Conservation (phyloP, 1,284 basidiomycete genomes). For the Coriolopsis trogii region DNA sequence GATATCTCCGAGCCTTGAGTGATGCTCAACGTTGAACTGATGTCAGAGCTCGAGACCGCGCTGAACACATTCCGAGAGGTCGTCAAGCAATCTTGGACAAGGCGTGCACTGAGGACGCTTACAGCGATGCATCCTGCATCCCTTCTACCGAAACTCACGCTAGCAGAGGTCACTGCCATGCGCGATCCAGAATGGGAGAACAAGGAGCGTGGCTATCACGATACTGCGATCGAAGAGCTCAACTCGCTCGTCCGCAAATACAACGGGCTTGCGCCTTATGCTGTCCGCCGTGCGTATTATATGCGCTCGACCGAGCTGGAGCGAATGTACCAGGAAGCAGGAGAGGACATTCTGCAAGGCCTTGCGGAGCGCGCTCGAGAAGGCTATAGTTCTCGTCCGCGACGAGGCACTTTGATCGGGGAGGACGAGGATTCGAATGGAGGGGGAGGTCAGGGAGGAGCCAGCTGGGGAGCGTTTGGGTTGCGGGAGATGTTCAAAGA, state of each 20-base stretch:
- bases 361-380: slow-evolving; percentile 36
- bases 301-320: slow-evolving; percentile 60
- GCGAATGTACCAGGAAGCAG: slow-evolving; percentile 54
- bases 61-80: slow-evolving; percentile 65
- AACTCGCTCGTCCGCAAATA: slow-evolving; percentile 79
- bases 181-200: slow-evolving; percentile 78
- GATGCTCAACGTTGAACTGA: background rate
- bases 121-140: slow-evolving; percentile 48
- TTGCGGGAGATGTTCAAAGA: slow-evolving; percentile 31
- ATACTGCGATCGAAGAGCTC: slow-evolving; percentile 67
- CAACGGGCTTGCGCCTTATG: slow-evolving; percentile 79
- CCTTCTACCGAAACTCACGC: slow-evolving; percentile 46
- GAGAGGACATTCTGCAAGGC: slow-evolving; percentile 53
- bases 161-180: slow-evolving; percentile 47
- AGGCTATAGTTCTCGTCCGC: slow-evolving; percentile 1
- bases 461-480: slow-evolving; percentile 12
- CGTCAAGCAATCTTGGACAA: slow-evolving; percentile 66
- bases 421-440: slow-evolving; percentile 7
- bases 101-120: slow-evolving; percentile 65
- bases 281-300: slow-evolving; percentile 67
- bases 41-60: slow-evolving; percentile 55
- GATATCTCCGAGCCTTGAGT: background rate
- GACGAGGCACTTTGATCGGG: slow-evolving; percentile 11
- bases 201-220: slow-evolving; percentile 73
- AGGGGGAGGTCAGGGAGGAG: background rate